A percentile compares a stretch with the other conserved stretches of the same genome.
Conservation (phyloP, 306 rosid species). For the Bauhinia variegata region DNA sequence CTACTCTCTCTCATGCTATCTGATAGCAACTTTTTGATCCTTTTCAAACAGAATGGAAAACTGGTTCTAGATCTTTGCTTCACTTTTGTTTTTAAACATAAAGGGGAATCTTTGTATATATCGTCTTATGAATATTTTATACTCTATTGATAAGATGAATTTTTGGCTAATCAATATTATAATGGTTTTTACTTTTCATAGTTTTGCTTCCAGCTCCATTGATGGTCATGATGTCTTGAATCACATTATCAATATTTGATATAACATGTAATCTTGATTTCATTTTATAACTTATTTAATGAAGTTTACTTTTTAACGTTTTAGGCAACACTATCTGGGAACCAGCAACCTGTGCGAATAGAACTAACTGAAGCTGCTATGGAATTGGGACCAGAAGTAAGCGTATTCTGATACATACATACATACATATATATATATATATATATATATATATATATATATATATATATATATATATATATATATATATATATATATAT, state of each 20-base stretch:
- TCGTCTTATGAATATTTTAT: constrained; percentile 1
- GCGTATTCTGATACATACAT: constrained; percentile 20
- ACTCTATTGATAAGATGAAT: not conserved
- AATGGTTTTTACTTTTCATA: not conserved
- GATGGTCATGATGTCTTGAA: not conserved
- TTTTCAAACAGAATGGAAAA: not conserved
- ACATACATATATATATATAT: not conserved
- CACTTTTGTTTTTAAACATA: constrained; percentile 19
- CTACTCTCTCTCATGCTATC: constrained; percentile 1
- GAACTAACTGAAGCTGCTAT: constrained; percentile 87
- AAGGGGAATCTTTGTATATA: not conserved
- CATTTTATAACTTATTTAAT: constrained; percentile 25
- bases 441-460: too few relatives aligned
- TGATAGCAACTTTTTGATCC: constrained; percentile 9
- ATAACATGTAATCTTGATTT: constrained; percentile 19
- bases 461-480: too few relatives aligned
- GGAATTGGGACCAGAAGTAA: constrained; percentile 88
- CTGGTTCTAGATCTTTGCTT: not conserved
- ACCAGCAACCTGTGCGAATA: constrained; percentile 81
- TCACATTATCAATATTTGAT: not conserved
- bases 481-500: too few relatives aligned
- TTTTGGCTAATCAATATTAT: constrained; percentile 14
- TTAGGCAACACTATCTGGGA: constrained; percentile 84
- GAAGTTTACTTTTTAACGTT: constrained; percentile 24
- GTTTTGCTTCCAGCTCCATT: constrained; percentile 19